Percentiles rank a stretch among this genome's conserved stretches.
These are phyloP conservation scores for Ustilago nuda DNA, from an alignment of 1,284 basidiomycete genomes.

Conservation along the genomic window DNA sequence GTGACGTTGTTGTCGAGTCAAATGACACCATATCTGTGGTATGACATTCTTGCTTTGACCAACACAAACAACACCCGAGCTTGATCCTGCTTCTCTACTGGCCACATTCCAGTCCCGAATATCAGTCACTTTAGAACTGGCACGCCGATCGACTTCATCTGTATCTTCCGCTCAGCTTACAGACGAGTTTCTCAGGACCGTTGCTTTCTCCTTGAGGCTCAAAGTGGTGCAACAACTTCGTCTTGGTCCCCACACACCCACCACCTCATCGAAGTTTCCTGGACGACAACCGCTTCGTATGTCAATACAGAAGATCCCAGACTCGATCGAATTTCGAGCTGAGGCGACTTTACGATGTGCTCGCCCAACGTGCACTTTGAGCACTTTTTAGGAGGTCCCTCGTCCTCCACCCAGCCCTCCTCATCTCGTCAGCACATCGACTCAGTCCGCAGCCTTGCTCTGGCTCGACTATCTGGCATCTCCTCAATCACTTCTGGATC, in stretches of 20 bases:
- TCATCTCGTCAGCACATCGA: slow-evolving; percentile 17
- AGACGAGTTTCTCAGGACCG: neutral
- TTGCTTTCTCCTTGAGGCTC: neutral
- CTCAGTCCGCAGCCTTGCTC: slow-evolving; percentile 16
- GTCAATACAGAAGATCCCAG: neutral
- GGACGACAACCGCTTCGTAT: no score
- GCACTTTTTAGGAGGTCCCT: slow-evolving; percentile 16
- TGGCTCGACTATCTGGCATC: slow-evolving; percentile 10
- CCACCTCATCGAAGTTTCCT: no score
- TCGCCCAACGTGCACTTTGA: slow-evolving; percentile 57
- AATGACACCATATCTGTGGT: slow-evolving; percentile 36
- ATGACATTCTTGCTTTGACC: slow-evolving; percentile 2
- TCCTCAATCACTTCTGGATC: neutral
- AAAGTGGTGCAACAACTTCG: neutral
- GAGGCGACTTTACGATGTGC: slow-evolving; percentile 32
- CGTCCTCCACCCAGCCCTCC: slow-evolving; percentile 12
- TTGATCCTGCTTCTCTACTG: neutral
- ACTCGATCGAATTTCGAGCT: neutral
- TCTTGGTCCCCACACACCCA: no score
- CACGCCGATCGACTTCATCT: neutral
- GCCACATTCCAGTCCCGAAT: neutral
- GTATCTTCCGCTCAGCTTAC: neutral
- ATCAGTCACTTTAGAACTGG: neutral
- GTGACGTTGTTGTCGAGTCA: slow-evolving; percentile 19
- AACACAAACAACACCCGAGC: slow-evolving; percentile 1